Percentiles rank a stretch among this genome's conserved stretches.
Conservation (phyloP, 2,329 filamentous ascomycete genomes). For the Trichophyton schoenleinii region DNA sequence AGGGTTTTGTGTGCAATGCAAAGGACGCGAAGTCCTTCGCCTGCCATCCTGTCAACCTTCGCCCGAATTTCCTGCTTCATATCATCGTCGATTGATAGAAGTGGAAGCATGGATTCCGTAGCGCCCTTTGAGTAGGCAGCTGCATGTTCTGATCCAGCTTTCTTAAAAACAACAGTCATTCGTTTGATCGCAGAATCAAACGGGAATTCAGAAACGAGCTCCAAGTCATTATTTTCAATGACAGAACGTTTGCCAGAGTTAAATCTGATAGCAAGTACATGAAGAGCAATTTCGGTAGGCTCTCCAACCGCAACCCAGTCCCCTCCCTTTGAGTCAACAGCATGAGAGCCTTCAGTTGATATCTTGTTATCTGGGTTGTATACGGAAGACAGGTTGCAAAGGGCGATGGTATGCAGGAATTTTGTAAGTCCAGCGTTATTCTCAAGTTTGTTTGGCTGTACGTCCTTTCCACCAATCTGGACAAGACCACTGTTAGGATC, state of each 20-base stretch:
- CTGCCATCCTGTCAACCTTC: slow-evolving; percentile 51
- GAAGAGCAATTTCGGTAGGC: slow-evolving; percentile 55
- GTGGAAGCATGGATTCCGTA: slow-evolving; percentile 50
- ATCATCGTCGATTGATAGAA: slow-evolving; percentile 43
- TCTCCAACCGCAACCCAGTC: slow-evolving; percentile 49
- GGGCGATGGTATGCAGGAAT: slow-evolving; percentile 45
- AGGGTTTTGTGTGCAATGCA: slow-evolving; percentile 20
- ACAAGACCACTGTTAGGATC: slow-evolving; percentile 37
- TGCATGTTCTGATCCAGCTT: slow-evolving; percentile 6
- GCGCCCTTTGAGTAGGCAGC: slow-evolving; percentile 37
- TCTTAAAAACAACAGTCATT: slow-evolving; percentile 51
- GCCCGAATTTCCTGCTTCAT: slow-evolving; percentile 42
- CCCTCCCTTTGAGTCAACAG: slow-evolving; percentile 23
- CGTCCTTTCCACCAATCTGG: slow-evolving; percentile 10
- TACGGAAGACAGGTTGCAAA: slow-evolving; percentile 49
- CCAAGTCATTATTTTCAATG: slow-evolving; percentile 35
- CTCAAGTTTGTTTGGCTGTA: slow-evolving; percentile 8
- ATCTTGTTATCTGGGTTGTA: slow-evolving; percentile 26
- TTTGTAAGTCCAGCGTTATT: slow-evolving; percentile 22
- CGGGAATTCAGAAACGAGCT: slow-evolving; percentile 48
- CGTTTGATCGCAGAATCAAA: slow-evolving; percentile 58
- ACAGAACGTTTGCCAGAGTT: slow-evolving; percentile 38
- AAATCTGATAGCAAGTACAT: slow-evolving; percentile 56
- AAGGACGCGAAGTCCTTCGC: slow-evolving; percentile 51
- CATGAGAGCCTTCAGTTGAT: slow-evolving; percentile 10